Percentiles rank a stretch among this genome's conserved stretches.
These are phyloP conservation scores for Rutstroemia sp. DNA, from an alignment of 2,329 filamentous ascomycete species.

Conservation along the genomic window DNA sequence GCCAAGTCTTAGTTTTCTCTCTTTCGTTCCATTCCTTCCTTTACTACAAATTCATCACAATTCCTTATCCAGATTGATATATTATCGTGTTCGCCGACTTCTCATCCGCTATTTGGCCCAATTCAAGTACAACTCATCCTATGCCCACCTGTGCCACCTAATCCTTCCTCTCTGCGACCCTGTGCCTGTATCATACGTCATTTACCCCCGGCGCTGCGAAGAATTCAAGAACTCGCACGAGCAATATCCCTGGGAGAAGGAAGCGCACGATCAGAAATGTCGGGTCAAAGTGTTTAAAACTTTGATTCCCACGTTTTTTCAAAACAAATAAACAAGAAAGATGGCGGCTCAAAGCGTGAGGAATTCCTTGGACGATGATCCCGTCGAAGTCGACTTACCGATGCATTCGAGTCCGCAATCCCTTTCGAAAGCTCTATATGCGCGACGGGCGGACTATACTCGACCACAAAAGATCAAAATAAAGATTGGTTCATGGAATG, in stretches of 20 bases:
- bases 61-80: background rate
- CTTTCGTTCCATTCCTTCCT: background rate
- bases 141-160: background rate
- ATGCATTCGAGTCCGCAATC: constrained; percentile 43
- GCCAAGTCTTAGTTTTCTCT: background rate
- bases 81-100: too few species aligned
- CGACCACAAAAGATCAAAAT: constrained; percentile 67
- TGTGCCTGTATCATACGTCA: constrained; percentile 1
- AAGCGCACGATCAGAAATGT: background rate
- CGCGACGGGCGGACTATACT: constrained; percentile 72
- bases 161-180: background rate
- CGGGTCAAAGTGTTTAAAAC: background rate
- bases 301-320: background rate
- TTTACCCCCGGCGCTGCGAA: background rate
- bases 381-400: constrained; percentile 9
- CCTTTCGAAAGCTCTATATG: constrained; percentile 59
- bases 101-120: too few species aligned
- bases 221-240: background rate
- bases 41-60: background rate
- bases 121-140: too few species aligned
- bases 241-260: background rate
- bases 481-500: constrained; percentile 94
- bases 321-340: background rate
- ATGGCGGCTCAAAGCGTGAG: constrained; percentile 14
- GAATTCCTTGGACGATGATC: constrained; percentile 10